Base-by-base conservation (phyloP, 768 basidiomycete species). In the Lentinula detonsa region DNA sequence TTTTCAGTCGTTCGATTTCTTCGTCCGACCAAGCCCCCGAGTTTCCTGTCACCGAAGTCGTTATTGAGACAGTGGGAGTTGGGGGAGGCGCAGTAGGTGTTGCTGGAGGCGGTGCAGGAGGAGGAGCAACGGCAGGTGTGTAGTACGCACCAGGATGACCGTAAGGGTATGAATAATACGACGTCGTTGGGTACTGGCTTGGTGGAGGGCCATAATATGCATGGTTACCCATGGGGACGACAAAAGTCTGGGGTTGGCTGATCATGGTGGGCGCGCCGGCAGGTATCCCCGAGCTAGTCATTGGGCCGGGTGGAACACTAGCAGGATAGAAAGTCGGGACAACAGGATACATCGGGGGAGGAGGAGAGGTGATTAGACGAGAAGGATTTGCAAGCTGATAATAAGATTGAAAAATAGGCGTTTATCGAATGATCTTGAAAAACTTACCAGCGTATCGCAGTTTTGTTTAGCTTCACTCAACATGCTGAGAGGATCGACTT, bases 11-110 rank as follows among this genome's bases (percentile, higher is more conserved):
- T 63, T 89, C 87, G 0, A 81, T 83, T 68, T 93, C 91, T 61
- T 88, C 88, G 6, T 90, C 87, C 2, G 87, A 82, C 91, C 91
- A 93, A 6, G 87, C 78, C 0, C 89, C 90, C 55, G 87, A 85
- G 58, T 85, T 85, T 62, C 82, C 81, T 4, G 73, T 71, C 21
- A 71, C 76, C 37, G 69, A 64, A 9, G 70, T 63, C 2, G 76
- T 60, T 21, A 70, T 67, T 61, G 71, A 63, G 18, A 66, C 18
- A 28, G 66, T 63, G 42, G 69, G 49, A 28, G 66, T 63, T 42
- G 69, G 49, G 23, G 67, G 31, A 31, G 69, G 33, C 52, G 73
- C 31, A 61, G 65, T 57, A 31, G 67, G 37, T 49, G 64, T 48
- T 13, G 57, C 46, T 52, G 56, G 62, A 16, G 48, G 46, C 11